Conservation (phyloP, 2,329 filamentous ascomycete genomes). For the Sarocladiaceae sp. region DNA sequence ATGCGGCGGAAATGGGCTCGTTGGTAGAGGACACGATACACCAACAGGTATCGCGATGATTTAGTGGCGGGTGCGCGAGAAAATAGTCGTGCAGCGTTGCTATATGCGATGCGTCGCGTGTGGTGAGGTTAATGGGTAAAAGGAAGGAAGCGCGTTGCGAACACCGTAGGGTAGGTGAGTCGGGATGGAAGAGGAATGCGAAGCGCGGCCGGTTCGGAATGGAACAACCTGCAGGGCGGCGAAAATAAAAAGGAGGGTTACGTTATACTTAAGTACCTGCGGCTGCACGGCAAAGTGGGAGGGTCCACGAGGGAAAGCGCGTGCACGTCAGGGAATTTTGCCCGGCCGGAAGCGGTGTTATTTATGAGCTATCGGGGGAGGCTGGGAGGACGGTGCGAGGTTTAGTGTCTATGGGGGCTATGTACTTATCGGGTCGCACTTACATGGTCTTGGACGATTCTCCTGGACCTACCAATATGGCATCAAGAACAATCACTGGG, state of each 20-base stretch:
- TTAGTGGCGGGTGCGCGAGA: not conserved
- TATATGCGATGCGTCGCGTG: constrained; percentile 6
- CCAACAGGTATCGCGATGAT: too few species aligned
- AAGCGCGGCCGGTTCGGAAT: constrained; percentile 2
- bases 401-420: not conserved
- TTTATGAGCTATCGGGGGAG: constrained; percentile 41
- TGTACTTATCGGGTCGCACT: constrained; percentile 2
- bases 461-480: too few species aligned
- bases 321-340: constrained; percentile 41
- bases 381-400: constrained; percentile 19
- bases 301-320: constrained; percentile 40
- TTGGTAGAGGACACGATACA: not conserved
- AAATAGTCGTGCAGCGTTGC: not conserved
- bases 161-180: constrained; percentile 8
- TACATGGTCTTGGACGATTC: not conserved
- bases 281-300: constrained; percentile 14
- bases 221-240: constrained; percentile 1
- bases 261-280: constrained; percentile 9
- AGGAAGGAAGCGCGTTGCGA: constrained; percentile 1
- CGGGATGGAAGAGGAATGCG: not conserved
- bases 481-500: too few species aligned
- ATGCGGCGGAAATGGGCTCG: not conserved
- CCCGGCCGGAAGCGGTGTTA: constrained; percentile 40
- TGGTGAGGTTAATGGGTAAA: not conserved
- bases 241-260: constrained; percentile 8